A percentile compares a stretch with the other conserved stretches of the same genome.
phyloP scores from a whole-genome alignment of 148 eudicot species.

The Rhododendron ferrugineum region DNA sequence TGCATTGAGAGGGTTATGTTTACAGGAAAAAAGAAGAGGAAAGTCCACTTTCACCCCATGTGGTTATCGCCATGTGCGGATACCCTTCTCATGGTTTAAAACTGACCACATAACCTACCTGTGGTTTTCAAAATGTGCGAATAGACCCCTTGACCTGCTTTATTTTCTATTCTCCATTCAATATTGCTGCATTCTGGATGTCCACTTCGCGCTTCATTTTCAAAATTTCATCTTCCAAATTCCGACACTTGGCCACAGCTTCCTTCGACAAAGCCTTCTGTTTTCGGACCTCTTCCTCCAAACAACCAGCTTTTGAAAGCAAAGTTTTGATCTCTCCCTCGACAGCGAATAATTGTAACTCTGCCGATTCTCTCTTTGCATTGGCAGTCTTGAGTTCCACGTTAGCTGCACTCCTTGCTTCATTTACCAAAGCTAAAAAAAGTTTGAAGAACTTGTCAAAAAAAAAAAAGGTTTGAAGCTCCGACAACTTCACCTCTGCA shows the following conservation, averaged over 20 bases:
- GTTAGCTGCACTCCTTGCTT: slow-evolving; percentile 27
- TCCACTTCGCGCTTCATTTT: slow-evolving; percentile 23
- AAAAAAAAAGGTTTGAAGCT: slow-evolving; percentile 41
- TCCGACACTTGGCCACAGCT: no score
- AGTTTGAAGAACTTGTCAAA: no score
- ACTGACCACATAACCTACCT: no score
- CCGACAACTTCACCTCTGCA: slow-evolving; percentile 36
- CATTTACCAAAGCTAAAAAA: slow-evolving; percentile 40
- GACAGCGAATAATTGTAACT: slow-evolving; percentile 27
- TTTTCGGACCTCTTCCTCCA: slow-evolving; percentile 21
- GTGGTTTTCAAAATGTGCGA: no score
- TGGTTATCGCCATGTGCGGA: no score
- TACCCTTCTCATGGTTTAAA: no score
- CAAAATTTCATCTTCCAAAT: no score
- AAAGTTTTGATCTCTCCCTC: slow-evolving; percentile 29
- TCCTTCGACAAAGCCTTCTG: slow-evolving; percentile 22
- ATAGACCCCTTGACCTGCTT: no score
- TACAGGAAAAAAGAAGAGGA: no score
- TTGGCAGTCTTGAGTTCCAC: slow-evolving; percentile 28
- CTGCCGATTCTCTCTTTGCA: slow-evolving; percentile 37
- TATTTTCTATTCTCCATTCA: slow-evolving; percentile 12
- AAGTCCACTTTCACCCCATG: no score
- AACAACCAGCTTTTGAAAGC: no score
- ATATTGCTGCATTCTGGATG: slow-evolving; percentile 20
- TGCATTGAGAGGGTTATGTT: no score